Conservation (phyloP, 305 asterid genomes). For the Solanum hybrid region DNA sequence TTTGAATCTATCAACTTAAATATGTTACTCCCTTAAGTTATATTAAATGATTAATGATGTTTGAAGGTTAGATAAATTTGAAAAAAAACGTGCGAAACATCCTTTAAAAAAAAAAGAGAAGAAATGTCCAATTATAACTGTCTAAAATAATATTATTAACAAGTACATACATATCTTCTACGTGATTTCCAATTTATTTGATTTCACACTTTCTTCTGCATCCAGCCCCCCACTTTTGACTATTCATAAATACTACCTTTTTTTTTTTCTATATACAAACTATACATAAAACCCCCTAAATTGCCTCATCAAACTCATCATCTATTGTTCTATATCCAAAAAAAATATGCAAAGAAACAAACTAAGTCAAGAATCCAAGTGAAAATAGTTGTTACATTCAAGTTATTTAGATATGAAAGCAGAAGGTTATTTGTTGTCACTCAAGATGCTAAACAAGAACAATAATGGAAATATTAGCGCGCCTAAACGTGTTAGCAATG, state of each 20-base stretch:
- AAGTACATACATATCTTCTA: no score
- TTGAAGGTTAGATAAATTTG: no score
- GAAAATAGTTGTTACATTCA: background rate
- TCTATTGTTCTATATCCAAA: background rate
- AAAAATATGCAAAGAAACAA: background rate
- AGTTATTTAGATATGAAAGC: background rate
- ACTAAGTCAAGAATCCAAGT: background rate
- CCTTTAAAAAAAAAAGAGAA: no score
- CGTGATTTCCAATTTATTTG: no score
- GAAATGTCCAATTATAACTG: no score
- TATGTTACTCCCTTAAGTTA: no score
- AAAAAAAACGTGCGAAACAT: no score
- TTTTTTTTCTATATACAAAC: background rate
- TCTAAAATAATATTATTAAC: no score
- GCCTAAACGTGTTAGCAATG: background rate
- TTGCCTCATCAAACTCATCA: background rate
- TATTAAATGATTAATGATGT: no score
- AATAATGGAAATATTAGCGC: background rate
- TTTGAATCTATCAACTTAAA: no score
- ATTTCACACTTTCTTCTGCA: background rate
- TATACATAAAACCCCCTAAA: background rate
- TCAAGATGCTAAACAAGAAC: slow-evolving; percentile 37
- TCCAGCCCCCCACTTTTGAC: background rate
- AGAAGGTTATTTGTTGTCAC: slow-evolving; percentile 19
- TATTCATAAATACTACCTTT: no score